Evolutionary conservation across 768 basidiomycete genomes (phyloP), one percentile per base, ranked within the genome.

Genomic region (Cytidiella melzeri): DNA sequence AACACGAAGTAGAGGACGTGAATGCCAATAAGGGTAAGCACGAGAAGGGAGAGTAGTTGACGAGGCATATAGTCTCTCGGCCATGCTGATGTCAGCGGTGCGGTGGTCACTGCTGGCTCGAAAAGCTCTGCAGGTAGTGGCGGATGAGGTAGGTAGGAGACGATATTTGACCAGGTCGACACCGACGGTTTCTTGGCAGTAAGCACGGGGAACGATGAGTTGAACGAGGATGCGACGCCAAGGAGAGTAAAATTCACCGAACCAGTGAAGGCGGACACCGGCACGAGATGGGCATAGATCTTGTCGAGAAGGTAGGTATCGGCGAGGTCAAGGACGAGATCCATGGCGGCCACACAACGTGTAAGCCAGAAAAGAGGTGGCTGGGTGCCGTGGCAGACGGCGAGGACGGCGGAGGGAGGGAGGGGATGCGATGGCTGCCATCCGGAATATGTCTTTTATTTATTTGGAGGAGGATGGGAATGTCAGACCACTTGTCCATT

Each of bases 1-100:
- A 97, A 87, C 21, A 85, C 45, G 68, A 96, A 93, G 68, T 99
- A 99, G 41, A 99, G 76, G 43, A 83, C 20, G 58, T 86, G 79
- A 50, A 95, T 88, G 52, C 93, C 93, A 50, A 91, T 57, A 46
- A 88, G 67, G 1, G 92, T 94, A 55, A 98, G 61, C 21, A 73
- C 63, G 54, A 68, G 66, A 51, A 98, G 70, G 1, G 92, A 93
- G 25, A 86, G 19, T 3, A 87, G 46, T 62, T 95, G 92, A 36
- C 93, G 80, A 3, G 79, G 84, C 6, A 93, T 58, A 60, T 89
- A 84, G 57, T 92, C 84, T 36, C 93, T 79, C 0, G 92, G 81
- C 91, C 91, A 92, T 34, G 87, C 87, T 3, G 87, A 89, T 1
- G 46, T 65, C 21, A 48, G 54, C 42, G 71, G 55, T 25, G 64